These are phyloP conservation scores for Pichia occidentalis DNA, from an alignment of 805 yeast genomes.

Conservation along the genomic window DNA sequence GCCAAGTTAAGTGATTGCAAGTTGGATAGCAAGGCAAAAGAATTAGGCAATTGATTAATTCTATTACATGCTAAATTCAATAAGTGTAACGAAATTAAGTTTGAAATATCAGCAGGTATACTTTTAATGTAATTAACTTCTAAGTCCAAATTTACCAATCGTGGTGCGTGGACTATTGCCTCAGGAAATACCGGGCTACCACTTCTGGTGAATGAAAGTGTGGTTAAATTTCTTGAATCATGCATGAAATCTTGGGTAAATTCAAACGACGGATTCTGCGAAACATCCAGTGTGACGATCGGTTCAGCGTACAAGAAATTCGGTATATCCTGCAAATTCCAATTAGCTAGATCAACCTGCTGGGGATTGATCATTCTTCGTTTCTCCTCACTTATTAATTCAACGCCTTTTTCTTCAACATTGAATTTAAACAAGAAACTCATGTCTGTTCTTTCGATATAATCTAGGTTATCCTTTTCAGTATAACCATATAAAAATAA, in stretches of 20 bases:
- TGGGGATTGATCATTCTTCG: constrained; percentile 51
- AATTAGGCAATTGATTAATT: constrained; percentile 52
- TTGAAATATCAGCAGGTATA: constrained; percentile 51
- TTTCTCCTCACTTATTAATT: constrained; percentile 27
- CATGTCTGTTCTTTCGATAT: constrained; percentile 77
- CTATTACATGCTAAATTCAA: constrained; percentile 73
- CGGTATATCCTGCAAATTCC: constrained; percentile 79
- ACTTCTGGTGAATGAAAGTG: constrained; percentile 62
- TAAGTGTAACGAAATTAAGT: constrained; percentile 47
- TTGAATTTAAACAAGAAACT: constrained; percentile 78
- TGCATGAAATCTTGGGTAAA: constrained; percentile 83
- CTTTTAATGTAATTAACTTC: constrained; percentile 70
- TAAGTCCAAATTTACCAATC: constrained; percentile 60
- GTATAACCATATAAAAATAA: constrained; percentile 71
- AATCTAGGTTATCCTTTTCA: constrained; percentile 68
- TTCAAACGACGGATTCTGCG: constrained; percentile 79
- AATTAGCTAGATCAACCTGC: constrained; percentile 64
- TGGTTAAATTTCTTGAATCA: constrained; percentile 60
- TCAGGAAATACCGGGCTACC: constrained; percentile 70
- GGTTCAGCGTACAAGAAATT: constrained; percentile 76
- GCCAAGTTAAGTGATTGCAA: constrained; percentile 64
- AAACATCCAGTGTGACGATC: constrained; percentile 74
- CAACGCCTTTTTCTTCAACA: constrained; percentile 61
- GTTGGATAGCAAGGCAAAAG: constrained; percentile 48
- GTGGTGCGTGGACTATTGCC: constrained; percentile 62